A percentile compares a stretch with the other conserved stretches of the same genome.
Conservation (phyloP, 2,329 filamentous ascomycete genomes). For the Pestalotiopsis sp. region DNA sequence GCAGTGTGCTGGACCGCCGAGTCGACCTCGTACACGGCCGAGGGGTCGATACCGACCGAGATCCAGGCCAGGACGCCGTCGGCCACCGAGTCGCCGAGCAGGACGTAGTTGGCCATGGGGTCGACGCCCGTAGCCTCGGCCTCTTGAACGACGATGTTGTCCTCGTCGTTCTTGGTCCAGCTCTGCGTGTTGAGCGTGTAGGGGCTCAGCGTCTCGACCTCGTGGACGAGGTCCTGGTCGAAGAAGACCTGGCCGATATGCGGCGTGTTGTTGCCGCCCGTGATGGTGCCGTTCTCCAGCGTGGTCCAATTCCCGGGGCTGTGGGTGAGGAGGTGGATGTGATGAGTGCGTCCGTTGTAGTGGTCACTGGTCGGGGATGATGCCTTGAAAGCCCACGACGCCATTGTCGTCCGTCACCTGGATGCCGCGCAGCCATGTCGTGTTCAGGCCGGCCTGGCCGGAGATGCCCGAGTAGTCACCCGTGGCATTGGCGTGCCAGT, state of each 20-base stretch:
- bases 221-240: slow-evolving; percentile 50
- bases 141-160: slow-evolving; percentile 47
- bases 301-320: slow-evolving; percentile 19
- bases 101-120: slow-evolving; percentile 40
- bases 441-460: slow-evolving; percentile 21
- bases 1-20: slow-evolving; percentile 23
- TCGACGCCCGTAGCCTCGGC: slow-evolving; percentile 26
- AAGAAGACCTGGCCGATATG: slow-evolving; percentile 63
- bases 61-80: slow-evolving; percentile 19
- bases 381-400: slow-evolving; percentile 11
- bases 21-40: slow-evolving; percentile 22
- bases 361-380: slow-evolving; percentile 16
- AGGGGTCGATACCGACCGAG: slow-evolving; percentile 42
- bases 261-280: slow-evolving; percentile 47
- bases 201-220: slow-evolving; percentile 47
- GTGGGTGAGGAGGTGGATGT: slow-evolving; percentile 14
- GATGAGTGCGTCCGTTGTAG: slow-evolving; percentile 14
- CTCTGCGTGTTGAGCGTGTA: slow-evolving; percentile 41
- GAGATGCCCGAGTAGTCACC: slow-evolving; percentile 37
- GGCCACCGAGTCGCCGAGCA: background rate
- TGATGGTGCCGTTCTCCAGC: slow-evolving; percentile 49
- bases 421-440: slow-evolving; percentile 16
- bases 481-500: slow-evolving; percentile 41
- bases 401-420: slow-evolving; percentile 13
- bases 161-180: slow-evolving; percentile 47